Base-by-base conservation (phyloP, 2,329 filamentous ascomycete genomes). In the Calycina marina region DNA sequence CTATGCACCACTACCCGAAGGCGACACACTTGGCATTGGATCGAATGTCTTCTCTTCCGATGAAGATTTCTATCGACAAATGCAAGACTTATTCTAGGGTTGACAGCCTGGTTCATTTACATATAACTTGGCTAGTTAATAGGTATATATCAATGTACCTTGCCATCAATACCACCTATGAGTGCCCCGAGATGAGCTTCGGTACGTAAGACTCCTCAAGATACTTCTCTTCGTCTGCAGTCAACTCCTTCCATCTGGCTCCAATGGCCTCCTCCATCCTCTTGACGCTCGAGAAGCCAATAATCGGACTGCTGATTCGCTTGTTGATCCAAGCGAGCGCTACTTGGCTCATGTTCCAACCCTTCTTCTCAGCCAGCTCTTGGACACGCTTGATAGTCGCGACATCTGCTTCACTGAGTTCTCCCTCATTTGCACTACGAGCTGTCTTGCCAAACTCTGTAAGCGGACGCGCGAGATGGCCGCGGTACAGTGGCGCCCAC, bases 271-370 rank as follows among this genome's bases (percentile, higher is more conserved):
- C 65, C 31, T 71, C 65, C 28, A 72, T 62, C 22, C 68, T 53
- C 39, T 60, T 56, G 30, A 60, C 56, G 37, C 56, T 67, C 31
- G 53, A 58, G 32, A 71, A 54, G 0, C 68, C 67, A 37, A 70
- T 52, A 43, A 72, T 70, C 0, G 67, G 67, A 39, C 56, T 60
- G 14, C 53, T 53, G 6, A 58, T 56, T 35, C 56, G 55, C 38
- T 58, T 57, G 38, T 63, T 45, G 11, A 55, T 53, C 69, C 70
- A 75, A 5, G 68, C 68, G 34, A 69, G 56, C 3, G 67, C 63
- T 22, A 74, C 62, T 39, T 69, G 62, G 32, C 61, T 63, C 69
- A 73, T 73, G 40, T 58, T 68, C 53, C 66, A 63, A 0, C 58
- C 62, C 44, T 63, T 64, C 56, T 68, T 69, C 44, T 62, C 57